phyloP scores from a whole-genome alignment of 768 basidiomycete genomes.

The Tephrocybe sp. region DNA sequence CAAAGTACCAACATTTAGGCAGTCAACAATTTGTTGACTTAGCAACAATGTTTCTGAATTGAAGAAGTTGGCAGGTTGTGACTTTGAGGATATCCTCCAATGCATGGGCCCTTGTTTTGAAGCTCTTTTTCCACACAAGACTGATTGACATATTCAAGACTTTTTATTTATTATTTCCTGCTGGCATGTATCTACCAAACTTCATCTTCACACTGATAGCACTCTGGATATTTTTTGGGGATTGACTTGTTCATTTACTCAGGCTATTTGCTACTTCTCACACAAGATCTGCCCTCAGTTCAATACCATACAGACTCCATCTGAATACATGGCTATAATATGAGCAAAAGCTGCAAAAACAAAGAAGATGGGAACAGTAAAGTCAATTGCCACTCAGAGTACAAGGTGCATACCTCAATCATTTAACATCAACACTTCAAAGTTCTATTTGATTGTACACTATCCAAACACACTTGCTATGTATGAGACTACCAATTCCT shows the following conservation, averaged over 20 bases:
- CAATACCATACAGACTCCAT: too few relatives aligned
- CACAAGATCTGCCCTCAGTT: too few relatives aligned
- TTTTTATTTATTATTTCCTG: background rate
- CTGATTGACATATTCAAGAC: constrained; percentile 1
- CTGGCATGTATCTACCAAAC: too few relatives aligned
- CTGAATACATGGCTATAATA: too few relatives aligned
- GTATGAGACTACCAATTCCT: constrained; percentile 15
- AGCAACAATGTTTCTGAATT: constrained; percentile 19
- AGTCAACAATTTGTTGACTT: constrained; percentile 19
- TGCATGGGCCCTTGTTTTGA: constrained; percentile 10
- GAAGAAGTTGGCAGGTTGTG: constrained; percentile 20
- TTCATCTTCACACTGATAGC: too few relatives aligned
- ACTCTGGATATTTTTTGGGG: too few relatives aligned
- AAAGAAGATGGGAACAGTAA: too few relatives aligned
- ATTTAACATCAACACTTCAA: constrained; percentile 8
- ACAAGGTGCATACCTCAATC: too few relatives aligned
- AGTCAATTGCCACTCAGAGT: too few relatives aligned
- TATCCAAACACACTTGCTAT: constrained; percentile 6
- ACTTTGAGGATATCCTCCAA: constrained; percentile 31
- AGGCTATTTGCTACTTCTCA: too few relatives aligned
- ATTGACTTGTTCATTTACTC: too few relatives aligned
- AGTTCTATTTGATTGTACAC: background rate
- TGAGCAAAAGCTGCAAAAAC: too few relatives aligned
- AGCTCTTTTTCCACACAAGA: background rate
- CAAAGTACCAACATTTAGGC: constrained; percentile 6